Evolutionary conservation across 2,329 filamentous ascomycete genomes (phyloP).

Genomic region (Didymella exigua): DNA sequence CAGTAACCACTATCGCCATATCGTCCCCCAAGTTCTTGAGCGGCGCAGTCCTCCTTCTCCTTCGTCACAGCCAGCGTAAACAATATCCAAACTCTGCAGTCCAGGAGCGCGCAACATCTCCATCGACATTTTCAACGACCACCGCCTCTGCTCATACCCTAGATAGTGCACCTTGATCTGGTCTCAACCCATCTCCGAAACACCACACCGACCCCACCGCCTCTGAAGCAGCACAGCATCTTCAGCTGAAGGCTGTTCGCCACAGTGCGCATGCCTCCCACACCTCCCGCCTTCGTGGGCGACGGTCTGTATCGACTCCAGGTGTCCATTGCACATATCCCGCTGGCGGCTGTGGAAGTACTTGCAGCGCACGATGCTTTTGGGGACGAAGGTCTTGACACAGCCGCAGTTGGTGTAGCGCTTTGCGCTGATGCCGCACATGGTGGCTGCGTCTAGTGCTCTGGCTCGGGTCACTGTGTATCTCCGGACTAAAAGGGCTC

Average conservation of each 20-base stretch:
- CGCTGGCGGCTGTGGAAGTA: background rate
- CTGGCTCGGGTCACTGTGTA: too few relatives aligned
- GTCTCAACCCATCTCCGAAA: background rate
- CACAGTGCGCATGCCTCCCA: background rate
- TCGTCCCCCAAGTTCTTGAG: too few relatives aligned
- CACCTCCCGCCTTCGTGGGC: slow-evolving; percentile 2
- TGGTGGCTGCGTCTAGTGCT: background rate
- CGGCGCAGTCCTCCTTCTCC: background rate
- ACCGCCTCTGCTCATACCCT: too few relatives aligned
- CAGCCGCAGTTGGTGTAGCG: slow-evolving; percentile 9
- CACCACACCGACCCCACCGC: background rate
- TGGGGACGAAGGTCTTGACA: slow-evolving; percentile 1
- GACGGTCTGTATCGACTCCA: background rate
- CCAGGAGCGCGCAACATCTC: background rate
- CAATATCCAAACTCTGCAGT: background rate
- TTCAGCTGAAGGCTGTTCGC: background rate
- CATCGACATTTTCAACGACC: background rate
- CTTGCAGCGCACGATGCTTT: slow-evolving; percentile 7
- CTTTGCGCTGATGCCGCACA: slow-evolving; percentile 12
- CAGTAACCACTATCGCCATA: too few relatives aligned
- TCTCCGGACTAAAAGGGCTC: too few relatives aligned
- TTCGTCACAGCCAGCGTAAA: background rate
- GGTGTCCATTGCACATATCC: slow-evolving; percentile 4
- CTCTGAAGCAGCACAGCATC: background rate
- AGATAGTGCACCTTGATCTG: too few relatives aligned